These are phyloP conservation scores for Vigna unguiculata DNA, from an alignment of 306 rosid species.

Conservation along the genomic window DNA sequence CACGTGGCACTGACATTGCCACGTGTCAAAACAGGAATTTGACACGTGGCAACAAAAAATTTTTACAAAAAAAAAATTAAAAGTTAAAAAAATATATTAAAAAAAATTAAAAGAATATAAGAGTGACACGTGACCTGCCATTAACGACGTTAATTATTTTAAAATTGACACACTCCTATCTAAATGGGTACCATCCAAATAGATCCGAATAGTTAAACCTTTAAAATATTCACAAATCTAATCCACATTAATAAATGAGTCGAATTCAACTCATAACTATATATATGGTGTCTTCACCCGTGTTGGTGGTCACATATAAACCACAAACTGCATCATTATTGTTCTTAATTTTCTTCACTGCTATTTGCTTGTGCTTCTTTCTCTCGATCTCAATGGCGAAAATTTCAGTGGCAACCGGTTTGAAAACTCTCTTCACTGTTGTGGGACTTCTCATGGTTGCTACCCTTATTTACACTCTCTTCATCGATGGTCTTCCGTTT, in stretches of 20 bases:
- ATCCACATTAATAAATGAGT: background rate
- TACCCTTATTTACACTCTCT: conserved; percentile 62
- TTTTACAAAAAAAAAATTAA: too few relatives aligned
- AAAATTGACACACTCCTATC: too few relatives aligned
- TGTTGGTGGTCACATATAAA: background rate
- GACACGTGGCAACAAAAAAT: too few relatives aligned
- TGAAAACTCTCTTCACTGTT: conserved; percentile 55
- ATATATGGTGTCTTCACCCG: too few relatives aligned
- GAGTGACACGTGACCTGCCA: too few relatives aligned
- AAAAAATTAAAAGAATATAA: too few relatives aligned
- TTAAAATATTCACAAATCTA: background rate
- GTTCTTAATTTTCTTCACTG: background rate
- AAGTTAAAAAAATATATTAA: too few relatives aligned
- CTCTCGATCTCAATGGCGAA: conserved; percentile 52
- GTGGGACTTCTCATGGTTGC: conserved; percentile 61
- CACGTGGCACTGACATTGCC: too few relatives aligned
- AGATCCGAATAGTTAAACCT: too few relatives aligned
- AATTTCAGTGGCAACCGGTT: conserved; percentile 47
- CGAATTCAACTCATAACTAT: background rate
- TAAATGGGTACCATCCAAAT: too few relatives aligned
- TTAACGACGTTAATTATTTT: too few relatives aligned
- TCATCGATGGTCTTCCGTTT: conserved; percentile 70
- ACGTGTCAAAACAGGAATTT: too few relatives aligned
- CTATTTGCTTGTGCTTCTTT: background rate
- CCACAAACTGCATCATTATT: background rate